Conservation (phyloP, 1,139 yeast species). For the Kazachstania sp. region DNA sequence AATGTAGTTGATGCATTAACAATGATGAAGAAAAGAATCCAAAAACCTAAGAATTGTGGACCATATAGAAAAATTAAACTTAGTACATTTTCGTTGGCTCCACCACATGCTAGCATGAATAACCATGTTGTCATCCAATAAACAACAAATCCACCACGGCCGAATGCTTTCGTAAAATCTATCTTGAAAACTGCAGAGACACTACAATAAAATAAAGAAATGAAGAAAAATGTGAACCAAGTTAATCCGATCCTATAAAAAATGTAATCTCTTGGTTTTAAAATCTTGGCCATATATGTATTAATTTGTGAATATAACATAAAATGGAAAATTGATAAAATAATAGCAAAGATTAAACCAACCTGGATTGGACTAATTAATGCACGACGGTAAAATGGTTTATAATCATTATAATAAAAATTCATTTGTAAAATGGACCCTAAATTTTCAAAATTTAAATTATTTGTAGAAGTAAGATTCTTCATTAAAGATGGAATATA, state of each 20-base stretch:
- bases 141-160: constrained; percentile 53
- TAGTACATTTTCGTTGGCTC: constrained; percentile 53
- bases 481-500: constrained; percentile 15
- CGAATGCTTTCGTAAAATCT: constrained; percentile 45
- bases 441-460: constrained; percentile 1
- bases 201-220: constrained; percentile 47
- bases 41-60: constrained; percentile 49
- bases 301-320: constrained; percentile 52
- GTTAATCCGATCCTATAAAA: constrained; percentile 43
- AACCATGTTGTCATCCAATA: constrained; percentile 56
- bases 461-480: constrained; percentile 1
- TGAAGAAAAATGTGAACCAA: constrained; percentile 41
- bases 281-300: constrained; percentile 37
- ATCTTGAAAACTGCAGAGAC: constrained; percentile 56
- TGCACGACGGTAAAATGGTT: constrained; percentile 44
- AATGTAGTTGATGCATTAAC: constrained; percentile 54
- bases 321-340: constrained; percentile 55
- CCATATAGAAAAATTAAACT: constrained; percentile 37
- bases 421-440: constrained; percentile 7
- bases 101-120: constrained; percentile 54
- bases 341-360: constrained; percentile 66
- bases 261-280: constrained; percentile 41
- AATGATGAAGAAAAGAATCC: constrained; percentile 53
- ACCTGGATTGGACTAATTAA: constrained; percentile 60
- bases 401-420: constrained; percentile 39